Evolutionary conservation across 306 rosid genomes (phyloP).

Genomic region (Carpinus fangiana): DNA sequence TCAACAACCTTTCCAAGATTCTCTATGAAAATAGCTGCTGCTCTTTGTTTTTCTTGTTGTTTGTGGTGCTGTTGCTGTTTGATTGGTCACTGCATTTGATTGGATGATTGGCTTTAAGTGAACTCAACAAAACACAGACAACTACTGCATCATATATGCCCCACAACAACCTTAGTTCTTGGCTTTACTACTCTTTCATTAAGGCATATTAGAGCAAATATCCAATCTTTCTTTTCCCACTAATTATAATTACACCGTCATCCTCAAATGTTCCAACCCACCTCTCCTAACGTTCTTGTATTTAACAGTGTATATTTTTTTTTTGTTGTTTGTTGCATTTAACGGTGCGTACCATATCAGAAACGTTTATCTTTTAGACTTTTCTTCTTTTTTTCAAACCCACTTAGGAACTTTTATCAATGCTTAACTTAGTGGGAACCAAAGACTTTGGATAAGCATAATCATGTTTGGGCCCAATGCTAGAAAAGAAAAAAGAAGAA

Average conservation of each 20-base stretch:
- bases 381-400: background rate
- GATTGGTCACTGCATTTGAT: slow-evolving; percentile 34
- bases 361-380: no score
- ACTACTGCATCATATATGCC: slow-evolving; percentile 6
- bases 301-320: no score
- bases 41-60: slow-evolving; percentile 24
- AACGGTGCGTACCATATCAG: no score
- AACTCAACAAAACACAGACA: slow-evolving; percentile 20
- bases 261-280: background rate
- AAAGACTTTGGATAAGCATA: background rate
- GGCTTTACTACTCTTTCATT: background rate
- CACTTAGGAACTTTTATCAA: slow-evolving; percentile 1
- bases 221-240: background rate
- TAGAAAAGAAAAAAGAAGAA: background rate
- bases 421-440: slow-evolving; percentile 7
- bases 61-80: slow-evolving; percentile 27
- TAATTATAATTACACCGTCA: background rate
- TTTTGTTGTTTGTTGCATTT: background rate
- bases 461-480: background rate
- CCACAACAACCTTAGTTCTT: slow-evolving; percentile 16
- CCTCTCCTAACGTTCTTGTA: no score
- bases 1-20: slow-evolving; percentile 32
- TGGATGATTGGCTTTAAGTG: slow-evolving; percentile 21
- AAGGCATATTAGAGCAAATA: background rate
- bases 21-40: slow-evolving; percentile 24